phyloP scores from a whole-genome alignment of 257 asterid genomes.

The Salvia rosmarinus region DNA sequence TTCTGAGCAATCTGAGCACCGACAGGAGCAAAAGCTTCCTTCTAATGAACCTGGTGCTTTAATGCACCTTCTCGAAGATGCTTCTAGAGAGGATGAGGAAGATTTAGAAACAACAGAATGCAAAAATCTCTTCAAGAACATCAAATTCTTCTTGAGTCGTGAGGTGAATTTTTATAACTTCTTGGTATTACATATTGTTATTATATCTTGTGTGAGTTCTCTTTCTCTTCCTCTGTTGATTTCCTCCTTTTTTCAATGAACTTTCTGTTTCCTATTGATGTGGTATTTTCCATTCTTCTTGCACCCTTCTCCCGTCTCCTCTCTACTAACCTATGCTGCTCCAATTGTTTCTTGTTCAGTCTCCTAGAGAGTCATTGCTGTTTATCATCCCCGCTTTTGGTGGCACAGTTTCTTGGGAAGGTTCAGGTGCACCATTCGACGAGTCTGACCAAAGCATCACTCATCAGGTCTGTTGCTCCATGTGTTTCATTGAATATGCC shows the following conservation, averaged over 20 bases:
- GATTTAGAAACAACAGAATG: constrained; percentile 77
- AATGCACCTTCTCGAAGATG: constrained; percentile 76
- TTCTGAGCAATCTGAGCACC: constrained; percentile 45
- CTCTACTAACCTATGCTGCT: constrained; percentile 2
- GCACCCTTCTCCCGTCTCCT: neutral
- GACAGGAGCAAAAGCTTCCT: constrained; percentile 66
- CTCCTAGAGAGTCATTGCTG: constrained; percentile 90
- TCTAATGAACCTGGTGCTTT: constrained; percentile 88
- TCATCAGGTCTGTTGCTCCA: constrained; percentile 68
- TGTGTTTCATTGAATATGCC: constrained; percentile 2
- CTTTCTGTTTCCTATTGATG: neutral
- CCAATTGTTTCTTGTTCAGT: constrained; percentile 48
- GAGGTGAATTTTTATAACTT: constrained; percentile 58
- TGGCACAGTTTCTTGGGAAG: constrained; percentile 98
- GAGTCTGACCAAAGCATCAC: constrained; percentile 87
- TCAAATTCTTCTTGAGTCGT: constrained; percentile 83
- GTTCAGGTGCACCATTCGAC: constrained; percentile 86
- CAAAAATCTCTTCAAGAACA: constrained; percentile 67
- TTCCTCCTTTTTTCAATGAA: neutral
- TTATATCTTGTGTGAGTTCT: neutral
- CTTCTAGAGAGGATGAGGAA: constrained; percentile 62
- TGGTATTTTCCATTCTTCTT: neutral
- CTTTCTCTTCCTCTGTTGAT: neutral
- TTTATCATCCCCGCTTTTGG: constrained; percentile 92
- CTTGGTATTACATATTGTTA: neutral